Conservation (phyloP, 257 asterid genomes). For the Orobanche coerulescens region DNA sequence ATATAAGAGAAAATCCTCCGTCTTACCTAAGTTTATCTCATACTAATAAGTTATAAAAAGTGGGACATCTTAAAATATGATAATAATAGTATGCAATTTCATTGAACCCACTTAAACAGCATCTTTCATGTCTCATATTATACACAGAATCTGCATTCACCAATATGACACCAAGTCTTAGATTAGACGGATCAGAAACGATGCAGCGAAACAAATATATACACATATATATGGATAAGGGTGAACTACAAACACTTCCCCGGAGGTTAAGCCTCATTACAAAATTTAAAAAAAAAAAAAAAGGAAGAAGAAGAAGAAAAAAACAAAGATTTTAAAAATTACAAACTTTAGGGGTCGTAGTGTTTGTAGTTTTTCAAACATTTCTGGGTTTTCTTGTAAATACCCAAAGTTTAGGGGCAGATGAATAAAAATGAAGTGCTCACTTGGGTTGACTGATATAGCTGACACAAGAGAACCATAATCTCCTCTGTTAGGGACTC, state of each 20-base stretch:
- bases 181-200: neutral
- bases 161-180: neutral
- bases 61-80: neutral
- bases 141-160: neutral
- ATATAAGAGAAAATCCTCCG: neutral
- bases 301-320: neutral
- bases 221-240: no score
- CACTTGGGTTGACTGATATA: slow-evolving; percentile 68
- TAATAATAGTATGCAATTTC: neutral
- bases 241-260: no score
- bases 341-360: no score
- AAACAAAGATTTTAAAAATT: no score
- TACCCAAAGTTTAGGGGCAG: no score
- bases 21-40: slow-evolving; percentile 3
- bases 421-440: slow-evolving; percentile 28
- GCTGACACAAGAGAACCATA: slow-evolving; percentile 87
- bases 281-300: neutral
- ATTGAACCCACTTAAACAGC: no score
- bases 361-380: no score
- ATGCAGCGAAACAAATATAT: neutral
- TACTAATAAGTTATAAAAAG: neutral
- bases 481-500: slow-evolving; percentile 67
- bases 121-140: neutral
- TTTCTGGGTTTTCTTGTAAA: no score
- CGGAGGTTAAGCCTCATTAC: no score